Percentiles rank a stretch among this genome's conserved stretches.
Evolutionary conservation across 2,329 filamentous ascomycete genomes (phyloP).

Genomic region (Fusarium brevicatenulatum): DNA sequence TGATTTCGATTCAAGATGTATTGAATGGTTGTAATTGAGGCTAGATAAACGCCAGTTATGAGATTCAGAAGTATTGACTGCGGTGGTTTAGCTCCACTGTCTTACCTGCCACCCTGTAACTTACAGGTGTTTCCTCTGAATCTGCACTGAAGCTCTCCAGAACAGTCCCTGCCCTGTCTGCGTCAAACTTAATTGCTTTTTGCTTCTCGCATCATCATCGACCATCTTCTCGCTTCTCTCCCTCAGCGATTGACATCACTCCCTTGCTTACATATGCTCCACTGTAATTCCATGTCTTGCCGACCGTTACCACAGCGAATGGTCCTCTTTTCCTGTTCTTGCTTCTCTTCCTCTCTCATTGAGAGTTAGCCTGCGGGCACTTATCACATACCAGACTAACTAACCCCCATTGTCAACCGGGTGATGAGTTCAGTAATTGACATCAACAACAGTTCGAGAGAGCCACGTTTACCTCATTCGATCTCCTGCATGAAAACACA

Average conservation of each 20-base stretch:
- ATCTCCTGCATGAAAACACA: slow-evolving; percentile 7
- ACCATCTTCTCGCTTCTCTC: not conserved
- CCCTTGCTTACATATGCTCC: slow-evolving; percentile 25
- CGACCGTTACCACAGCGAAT: slow-evolving; percentile 8
- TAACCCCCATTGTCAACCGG: not conserved
- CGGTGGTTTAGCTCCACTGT: not conserved
- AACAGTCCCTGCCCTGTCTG: not conserved
- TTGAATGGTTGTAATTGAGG: not conserved
- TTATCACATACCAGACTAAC: slow-evolving; percentile 22
- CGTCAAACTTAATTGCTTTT: slow-evolving; percentile 16
- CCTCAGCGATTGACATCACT: not conserved
- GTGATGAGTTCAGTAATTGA: slow-evolving; percentile 2
- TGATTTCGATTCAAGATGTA: not conserved
- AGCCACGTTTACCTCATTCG: not conserved
- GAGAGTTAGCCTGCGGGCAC: slow-evolving; percentile 2
- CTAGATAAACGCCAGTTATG: not conserved
- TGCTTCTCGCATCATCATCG: slow-evolving; percentile 17
- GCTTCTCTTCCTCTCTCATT: not conserved
- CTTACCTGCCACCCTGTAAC: not conserved
- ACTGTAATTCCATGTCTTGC: slow-evolving; percentile 32
- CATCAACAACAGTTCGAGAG: not conserved
- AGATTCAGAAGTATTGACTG: not conserved
- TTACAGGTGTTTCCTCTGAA: not conserved
- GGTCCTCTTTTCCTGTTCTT: slow-evolving; percentile 13
- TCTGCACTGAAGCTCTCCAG: not conserved